Evolutionary conservation across 148 eudicot genomes (phyloP).

Genomic region (Camellia japonica): DNA sequence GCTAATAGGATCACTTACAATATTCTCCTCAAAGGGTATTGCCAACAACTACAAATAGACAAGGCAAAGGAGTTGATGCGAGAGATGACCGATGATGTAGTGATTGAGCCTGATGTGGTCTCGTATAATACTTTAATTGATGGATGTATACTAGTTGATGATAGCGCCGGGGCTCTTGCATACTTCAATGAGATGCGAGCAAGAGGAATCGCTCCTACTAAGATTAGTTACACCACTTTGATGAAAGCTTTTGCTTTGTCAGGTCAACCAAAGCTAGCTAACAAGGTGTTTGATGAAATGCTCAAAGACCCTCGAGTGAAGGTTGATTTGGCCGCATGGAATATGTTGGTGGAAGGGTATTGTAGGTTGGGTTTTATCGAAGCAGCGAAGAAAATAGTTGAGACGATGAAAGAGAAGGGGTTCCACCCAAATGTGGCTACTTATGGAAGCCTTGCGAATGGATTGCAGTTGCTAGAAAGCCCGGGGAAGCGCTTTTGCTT

Average conservation of each 20-base stretch:
- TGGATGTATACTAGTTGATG: slow-evolving; percentile 84
- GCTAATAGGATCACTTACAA: slow-evolving; percentile 84
- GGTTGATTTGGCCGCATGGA: slow-evolving; percentile 96
- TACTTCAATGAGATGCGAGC: slow-evolving; percentile 93
- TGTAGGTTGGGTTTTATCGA: slow-evolving; percentile 72
- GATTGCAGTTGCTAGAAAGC: slow-evolving; percentile 83
- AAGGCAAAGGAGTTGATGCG: slow-evolving; percentile 63
- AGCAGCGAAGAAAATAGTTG: slow-evolving; percentile 64
- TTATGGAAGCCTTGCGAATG: slow-evolving; percentile 93
- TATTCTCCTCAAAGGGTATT: slow-evolving; percentile 85
- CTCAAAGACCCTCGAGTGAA: slow-evolving; percentile 81
- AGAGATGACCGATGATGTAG: slow-evolving; percentile 60
- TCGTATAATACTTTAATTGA: slow-evolving; percentile 88
- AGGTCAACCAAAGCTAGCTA: slow-evolving; percentile 84
- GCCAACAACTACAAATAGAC: slow-evolving; percentile 80
- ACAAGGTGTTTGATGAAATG: slow-evolving; percentile 91
- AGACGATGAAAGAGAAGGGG: slow-evolving; percentile 71
- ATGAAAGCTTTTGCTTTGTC: slow-evolving; percentile 95
- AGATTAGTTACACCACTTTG: slow-evolving; percentile 91
- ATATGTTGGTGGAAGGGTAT: slow-evolving; percentile 85
- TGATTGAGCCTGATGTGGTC: slow-evolving; percentile 81
- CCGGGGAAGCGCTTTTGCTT: slow-evolving; percentile 86
- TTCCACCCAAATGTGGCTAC: slow-evolving; percentile 78
- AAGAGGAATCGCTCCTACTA: slow-evolving; percentile 80
- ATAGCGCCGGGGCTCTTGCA: slow-evolving; percentile 72